phyloP scores from a whole-genome alignment of 805 yeast species.

The Schwanniomyces occidentalis region DNA sequence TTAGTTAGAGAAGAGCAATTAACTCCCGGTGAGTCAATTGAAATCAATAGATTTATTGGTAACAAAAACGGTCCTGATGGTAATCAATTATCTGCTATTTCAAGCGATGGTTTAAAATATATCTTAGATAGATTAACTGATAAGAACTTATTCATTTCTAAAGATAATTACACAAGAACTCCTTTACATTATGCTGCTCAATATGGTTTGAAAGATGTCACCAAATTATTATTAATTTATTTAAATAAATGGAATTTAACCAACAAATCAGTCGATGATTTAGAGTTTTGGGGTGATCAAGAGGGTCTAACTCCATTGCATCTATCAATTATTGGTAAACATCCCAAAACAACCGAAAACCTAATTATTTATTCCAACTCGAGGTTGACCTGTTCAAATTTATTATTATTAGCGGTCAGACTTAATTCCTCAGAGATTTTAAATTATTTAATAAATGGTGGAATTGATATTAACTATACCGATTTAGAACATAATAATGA shows the following conservation, averaged over 20 bases:
- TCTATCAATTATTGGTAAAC: constrained; percentile 77
- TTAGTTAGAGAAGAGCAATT: constrained; percentile 33
- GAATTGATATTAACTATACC: constrained; percentile 63
- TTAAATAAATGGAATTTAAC: constrained; percentile 62
- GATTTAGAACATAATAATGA: constrained; percentile 62
- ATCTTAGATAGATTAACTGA: constrained; percentile 51
- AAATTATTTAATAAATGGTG: constrained; percentile 51
- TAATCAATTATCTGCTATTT: constrained; percentile 48
- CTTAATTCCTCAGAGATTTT: constrained; percentile 61
- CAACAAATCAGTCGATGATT: constrained; percentile 57
- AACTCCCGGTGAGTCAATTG: constrained; percentile 44
- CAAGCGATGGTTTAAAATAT: constrained; percentile 56
- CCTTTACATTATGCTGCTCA: constrained; percentile 91
- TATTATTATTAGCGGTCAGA: constrained; percentile 68
- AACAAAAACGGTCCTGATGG: constrained; percentile 49
- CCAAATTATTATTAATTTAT: constrained; percentile 56
- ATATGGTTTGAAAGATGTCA: constrained; percentile 71
- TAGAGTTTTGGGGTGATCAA: constrained; percentile 67
- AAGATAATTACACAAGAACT: constrained; percentile 76
- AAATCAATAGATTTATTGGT: constrained; percentile 48
- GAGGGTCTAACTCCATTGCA: constrained; percentile 83
- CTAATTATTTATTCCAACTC: constrained; percentile 49
- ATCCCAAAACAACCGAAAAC: constrained; percentile 70
- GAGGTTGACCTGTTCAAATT: constrained; percentile 49
- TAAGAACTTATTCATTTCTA: constrained; percentile 47